Percentiles rank a stretch among this genome's conserved stretches.
Evolutionary conservation across 2,329 filamentous ascomycete genomes (phyloP).

Genomic region (Trichophyton verrucosum): DNA sequence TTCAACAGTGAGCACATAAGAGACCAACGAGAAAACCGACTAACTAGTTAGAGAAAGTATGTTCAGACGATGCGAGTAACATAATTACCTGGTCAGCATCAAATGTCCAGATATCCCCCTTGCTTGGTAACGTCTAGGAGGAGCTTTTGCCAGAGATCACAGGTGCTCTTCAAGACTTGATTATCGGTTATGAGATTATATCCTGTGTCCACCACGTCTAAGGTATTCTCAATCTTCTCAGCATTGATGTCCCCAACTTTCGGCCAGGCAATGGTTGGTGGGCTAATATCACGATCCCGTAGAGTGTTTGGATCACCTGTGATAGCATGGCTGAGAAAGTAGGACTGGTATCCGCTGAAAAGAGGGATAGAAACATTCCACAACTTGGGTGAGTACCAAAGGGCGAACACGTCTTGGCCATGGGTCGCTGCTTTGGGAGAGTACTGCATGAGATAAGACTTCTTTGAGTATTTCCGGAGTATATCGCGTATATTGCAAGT

Average conservation of each 20-base stretch:
- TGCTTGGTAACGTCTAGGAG: background rate
- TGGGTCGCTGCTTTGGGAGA: background rate
- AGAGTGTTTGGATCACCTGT: background rate
- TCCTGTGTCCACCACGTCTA: background rate
- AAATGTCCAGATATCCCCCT: background rate
- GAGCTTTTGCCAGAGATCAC: background rate
- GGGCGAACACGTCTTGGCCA: background rate
- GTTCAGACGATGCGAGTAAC: no score
- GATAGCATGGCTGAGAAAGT: conserved; percentile 1
- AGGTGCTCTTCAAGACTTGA: background rate
- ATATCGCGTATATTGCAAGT: conserved; percentile 1
- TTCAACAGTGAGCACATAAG: no score
- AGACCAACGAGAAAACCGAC: background rate
- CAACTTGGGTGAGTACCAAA: background rate
- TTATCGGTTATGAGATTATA: background rate
- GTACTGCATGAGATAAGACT: background rate
- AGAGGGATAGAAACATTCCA: background rate
- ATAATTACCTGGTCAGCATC: no score
- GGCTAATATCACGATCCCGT: background rate
- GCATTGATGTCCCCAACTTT: background rate
- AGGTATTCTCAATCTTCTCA: background rate
- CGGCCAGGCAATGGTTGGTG: background rate
- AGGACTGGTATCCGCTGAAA: background rate
- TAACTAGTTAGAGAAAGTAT: background rate
- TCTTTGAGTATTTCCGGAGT: background rate